A percentile compares a stretch with the other conserved stretches of the same genome.
Conservation (phyloP, 352 stramenopile genomes). For the Phytophthora pini region DNA sequence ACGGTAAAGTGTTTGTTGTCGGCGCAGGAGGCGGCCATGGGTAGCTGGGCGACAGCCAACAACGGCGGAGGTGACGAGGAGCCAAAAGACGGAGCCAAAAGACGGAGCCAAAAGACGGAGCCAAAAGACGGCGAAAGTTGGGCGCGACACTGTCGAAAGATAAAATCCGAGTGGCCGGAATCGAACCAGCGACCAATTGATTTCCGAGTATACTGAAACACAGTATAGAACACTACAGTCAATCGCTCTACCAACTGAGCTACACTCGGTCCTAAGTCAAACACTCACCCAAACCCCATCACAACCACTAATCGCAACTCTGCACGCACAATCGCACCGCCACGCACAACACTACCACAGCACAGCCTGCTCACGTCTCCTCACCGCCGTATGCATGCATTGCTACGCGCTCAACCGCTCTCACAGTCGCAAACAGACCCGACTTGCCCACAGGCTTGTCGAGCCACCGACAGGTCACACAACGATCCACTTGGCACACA, state of each 20-base stretch:
- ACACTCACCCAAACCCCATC: not conserved
- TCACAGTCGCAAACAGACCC: not conserved
- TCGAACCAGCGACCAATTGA: slow-evolving; percentile 1
- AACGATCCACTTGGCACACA: not conserved
- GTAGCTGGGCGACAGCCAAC: not conserved
- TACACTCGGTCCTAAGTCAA: not conserved
- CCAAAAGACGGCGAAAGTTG: not conserved
- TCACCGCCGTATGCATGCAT: not conserved
- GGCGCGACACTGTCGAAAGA: not conserved
- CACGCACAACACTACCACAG: not conserved
- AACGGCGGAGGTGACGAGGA: not conserved
- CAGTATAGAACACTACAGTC: slow-evolving; percentile 8
- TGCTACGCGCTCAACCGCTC: not conserved
- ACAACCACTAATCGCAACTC: not conserved
- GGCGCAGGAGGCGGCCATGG: no score
- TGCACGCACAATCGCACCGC: not conserved
- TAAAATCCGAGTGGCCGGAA: slow-evolving; percentile 1
- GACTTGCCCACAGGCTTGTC: not conserved
- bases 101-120: not conserved
- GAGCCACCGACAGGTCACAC: not conserved
- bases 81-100: not conserved
- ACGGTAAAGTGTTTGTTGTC: no score
- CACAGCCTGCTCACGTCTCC: not conserved
- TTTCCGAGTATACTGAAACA: slow-evolving; percentile 5
- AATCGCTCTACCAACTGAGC: slow-evolving; percentile 3